These are phyloP conservation scores for Cytospora piceicola DNA, from an alignment of 2,329 filamentous ascomycete species.

Conservation along the genomic window DNA sequence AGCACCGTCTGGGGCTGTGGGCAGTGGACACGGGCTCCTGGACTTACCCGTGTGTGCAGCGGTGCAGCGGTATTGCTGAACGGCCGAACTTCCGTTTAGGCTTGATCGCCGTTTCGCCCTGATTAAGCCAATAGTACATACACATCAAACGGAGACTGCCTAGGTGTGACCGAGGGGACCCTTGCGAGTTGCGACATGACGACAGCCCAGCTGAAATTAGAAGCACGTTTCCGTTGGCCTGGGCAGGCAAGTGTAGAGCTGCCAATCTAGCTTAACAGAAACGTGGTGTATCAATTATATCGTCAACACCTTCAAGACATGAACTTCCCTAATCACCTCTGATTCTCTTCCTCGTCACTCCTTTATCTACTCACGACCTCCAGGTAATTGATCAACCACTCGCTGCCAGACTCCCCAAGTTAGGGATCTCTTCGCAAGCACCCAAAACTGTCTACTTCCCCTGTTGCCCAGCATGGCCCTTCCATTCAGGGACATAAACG, in stretches of 20 bases:
- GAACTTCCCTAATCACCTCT: slow-evolving; percentile 4
- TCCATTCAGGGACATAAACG: slow-evolving; percentile 95
- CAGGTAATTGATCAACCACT: background rate
- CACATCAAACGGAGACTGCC: background rate
- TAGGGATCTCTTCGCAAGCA: slow-evolving; percentile 2
- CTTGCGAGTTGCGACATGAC: slow-evolving; percentile 21
- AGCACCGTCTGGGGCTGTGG: slow-evolving; percentile 1
- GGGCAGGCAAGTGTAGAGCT: slow-evolving; percentile 16
- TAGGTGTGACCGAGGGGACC: slow-evolving; percentile 12
- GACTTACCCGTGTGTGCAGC: background rate
- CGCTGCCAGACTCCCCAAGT: background rate
- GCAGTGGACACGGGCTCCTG: background rate
- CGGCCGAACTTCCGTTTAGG: background rate
- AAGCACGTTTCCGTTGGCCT: slow-evolving; percentile 23
- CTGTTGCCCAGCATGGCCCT: slow-evolving; percentile 43
- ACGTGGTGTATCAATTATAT: slow-evolving; percentile 22
- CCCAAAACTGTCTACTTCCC: slow-evolving; percentile 4
- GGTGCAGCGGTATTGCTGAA: background rate
- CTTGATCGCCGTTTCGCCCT: background rate
- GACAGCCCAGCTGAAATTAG: slow-evolving; percentile 30
- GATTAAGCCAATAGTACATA: background rate
- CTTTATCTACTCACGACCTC: background rate
- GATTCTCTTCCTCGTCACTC: slow-evolving; percentile 1
- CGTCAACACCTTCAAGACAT: slow-evolving; percentile 5
- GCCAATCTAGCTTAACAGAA: slow-evolving; percentile 23